phyloP scores from a whole-genome alignment of 2,329 filamentous ascomycete species.

The Pochonia chlamydosporia region DNA sequence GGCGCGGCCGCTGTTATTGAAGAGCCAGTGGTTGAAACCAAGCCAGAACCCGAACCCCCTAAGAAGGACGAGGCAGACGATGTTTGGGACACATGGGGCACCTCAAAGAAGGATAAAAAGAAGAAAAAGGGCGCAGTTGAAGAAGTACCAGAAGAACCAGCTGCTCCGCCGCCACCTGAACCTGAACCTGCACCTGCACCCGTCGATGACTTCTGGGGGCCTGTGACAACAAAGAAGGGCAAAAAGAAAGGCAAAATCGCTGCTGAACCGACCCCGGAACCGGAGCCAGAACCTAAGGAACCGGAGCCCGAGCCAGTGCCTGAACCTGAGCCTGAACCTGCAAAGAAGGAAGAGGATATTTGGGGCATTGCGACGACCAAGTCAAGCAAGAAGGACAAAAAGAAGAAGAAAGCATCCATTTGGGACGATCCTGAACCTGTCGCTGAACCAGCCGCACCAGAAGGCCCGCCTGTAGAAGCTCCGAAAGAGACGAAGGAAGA shows the following conservation, averaged over 20 bases:
- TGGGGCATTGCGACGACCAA: conserved; percentile 22
- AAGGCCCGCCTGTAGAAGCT: conserved; percentile 3
- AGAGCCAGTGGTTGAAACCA: conserved; percentile 16
- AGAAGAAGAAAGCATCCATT: conserved; percentile 20
- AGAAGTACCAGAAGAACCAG: conserved; percentile 4
- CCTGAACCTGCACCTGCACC: neutral
- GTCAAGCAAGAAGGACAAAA: conserved; percentile 24
- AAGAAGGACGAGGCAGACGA: conserved; percentile 22
- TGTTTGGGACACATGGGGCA: conserved; percentile 24
- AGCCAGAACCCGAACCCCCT: conserved; percentile 18
- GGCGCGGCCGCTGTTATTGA: conserved; percentile 15
- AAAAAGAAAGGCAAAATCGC: conserved; percentile 31
- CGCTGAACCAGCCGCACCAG: conserved; percentile 9
- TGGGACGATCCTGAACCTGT: conserved; percentile 17
- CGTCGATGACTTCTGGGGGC: conserved; percentile 1
- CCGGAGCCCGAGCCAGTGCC: conserved; percentile 15
- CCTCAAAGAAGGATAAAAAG: conserved; percentile 18
- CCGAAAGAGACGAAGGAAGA: conserved; percentile 15
- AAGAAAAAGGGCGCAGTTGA: conserved; percentile 17
- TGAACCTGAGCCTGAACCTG: conserved; percentile 16
- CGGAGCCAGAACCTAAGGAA: conserved; percentile 20
- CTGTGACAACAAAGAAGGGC: conserved; percentile 16
- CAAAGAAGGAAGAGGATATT: conserved; percentile 24
- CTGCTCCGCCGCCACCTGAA: conserved; percentile 1
- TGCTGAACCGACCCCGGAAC: conserved; percentile 8